These are phyloP conservation scores for Eucalyptus caleyi DNA, from an alignment of 345 rosid genomes.

Conservation along the genomic window DNA sequence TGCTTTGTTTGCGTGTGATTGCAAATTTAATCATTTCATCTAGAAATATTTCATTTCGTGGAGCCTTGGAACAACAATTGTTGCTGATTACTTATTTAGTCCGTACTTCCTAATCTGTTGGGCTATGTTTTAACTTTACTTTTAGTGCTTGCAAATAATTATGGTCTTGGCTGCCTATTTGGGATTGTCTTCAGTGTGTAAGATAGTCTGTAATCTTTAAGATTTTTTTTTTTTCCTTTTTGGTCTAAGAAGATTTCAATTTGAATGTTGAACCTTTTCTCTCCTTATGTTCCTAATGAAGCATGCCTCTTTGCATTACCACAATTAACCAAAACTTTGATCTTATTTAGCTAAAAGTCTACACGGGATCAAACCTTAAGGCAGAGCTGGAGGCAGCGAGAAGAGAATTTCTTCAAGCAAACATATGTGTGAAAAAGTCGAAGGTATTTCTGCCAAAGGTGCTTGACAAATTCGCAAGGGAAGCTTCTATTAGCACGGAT, in stretches of 20 bases:
- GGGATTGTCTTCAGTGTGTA: background rate
- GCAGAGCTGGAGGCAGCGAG: slow-evolving; percentile 60
- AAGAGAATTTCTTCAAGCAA: slow-evolving; percentile 56
- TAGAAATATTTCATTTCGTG: background rate
- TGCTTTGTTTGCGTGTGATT: background rate
- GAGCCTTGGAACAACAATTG: background rate
- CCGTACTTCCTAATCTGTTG: background rate
- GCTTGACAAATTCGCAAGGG: slow-evolving; percentile 62
- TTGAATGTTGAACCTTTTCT: background rate
- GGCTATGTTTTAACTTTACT: background rate
- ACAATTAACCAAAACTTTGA: background rate
- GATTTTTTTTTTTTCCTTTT: background rate
- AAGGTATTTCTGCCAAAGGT: slow-evolving; percentile 59
- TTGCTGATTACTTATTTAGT: background rate
- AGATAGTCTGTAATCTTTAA: background rate
- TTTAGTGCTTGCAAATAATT: background rate
- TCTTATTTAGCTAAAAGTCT: slow-evolving; percentile 43
- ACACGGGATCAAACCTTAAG: slow-evolving; percentile 47
- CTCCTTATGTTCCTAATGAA: background rate
- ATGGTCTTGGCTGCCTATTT: background rate
- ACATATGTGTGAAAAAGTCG: slow-evolving; percentile 42
- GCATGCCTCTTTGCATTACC: background rate
- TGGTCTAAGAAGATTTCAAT: background rate
- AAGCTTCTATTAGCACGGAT: slow-evolving; percentile 40
- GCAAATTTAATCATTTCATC: background rate